Conservation (phyloP, 768 basidiomycete genomes). For the Rhizopogon sp. region DNA sequence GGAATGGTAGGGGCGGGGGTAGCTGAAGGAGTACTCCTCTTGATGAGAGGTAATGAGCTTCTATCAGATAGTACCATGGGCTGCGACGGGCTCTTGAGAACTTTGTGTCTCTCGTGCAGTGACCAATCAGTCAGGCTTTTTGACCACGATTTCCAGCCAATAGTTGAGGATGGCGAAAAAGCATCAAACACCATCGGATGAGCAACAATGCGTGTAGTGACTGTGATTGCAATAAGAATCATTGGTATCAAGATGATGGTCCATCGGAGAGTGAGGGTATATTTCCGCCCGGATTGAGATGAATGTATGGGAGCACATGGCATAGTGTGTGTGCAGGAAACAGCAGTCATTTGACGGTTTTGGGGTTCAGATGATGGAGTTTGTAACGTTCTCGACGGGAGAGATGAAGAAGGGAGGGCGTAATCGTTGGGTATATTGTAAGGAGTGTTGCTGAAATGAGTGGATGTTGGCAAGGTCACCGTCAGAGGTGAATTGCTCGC, state of each 20-base stretch:
- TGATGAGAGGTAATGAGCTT: background rate
- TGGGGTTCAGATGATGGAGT: background rate
- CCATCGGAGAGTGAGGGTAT: constrained; percentile 35
- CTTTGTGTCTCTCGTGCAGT: constrained; percentile 38
- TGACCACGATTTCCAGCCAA: constrained; percentile 27
- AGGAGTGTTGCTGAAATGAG: constrained; percentile 27
- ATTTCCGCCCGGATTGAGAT: constrained; percentile 29
- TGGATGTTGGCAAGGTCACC: background rate
- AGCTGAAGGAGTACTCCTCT: constrained; percentile 10
- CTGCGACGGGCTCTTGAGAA: background rate
- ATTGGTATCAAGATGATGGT: constrained; percentile 54
- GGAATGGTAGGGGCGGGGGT: constrained; percentile 22
- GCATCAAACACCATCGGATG: constrained; percentile 45
- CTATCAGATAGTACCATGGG: constrained; percentile 11
- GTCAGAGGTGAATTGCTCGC: background rate
- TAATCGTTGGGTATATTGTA: constrained; percentile 15
- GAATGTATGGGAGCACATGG: background rate
- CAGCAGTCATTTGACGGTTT: background rate
- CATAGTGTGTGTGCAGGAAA: constrained; percentile 1
- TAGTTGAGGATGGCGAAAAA: constrained; percentile 21
- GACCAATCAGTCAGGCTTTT: constrained; percentile 30
- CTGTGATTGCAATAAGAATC: constrained; percentile 48
- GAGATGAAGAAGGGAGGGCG: constrained; percentile 37
- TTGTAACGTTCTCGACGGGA: constrained; percentile 16
- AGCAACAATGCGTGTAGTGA: constrained; percentile 44